These are phyloP conservation scores for Curvularia verruculosa DNA, from an alignment of 2,329 filamentous ascomycete genomes.

Conservation along the genomic window DNA sequence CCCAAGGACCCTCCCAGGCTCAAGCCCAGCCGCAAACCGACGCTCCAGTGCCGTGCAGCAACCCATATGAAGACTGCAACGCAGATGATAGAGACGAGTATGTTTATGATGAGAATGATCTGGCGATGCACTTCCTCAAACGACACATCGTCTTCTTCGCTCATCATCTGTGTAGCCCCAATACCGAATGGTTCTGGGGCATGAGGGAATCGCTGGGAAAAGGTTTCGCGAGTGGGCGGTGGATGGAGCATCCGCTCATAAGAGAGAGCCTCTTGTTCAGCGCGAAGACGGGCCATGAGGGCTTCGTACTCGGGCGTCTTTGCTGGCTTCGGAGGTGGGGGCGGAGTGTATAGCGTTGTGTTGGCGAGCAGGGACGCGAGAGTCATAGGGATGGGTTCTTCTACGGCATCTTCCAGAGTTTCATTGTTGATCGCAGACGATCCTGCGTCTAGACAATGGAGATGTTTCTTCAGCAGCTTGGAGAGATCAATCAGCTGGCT, in stretches of 20 bases:
- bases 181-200: conserved; percentile 59
- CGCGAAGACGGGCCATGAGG: conserved; percentile 83
- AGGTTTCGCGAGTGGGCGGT: conserved; percentile 61
- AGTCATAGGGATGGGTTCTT: conserved; percentile 37
- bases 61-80: conserved; percentile 80
- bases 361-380: conserved; percentile 76
- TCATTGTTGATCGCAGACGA: background rate
- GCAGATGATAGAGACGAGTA: conserved; percentile 83
- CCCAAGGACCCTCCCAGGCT: conserved; percentile 72
- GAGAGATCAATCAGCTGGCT: conserved; percentile 70
- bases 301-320: conserved; percentile 83
- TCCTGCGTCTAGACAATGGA: background rate
- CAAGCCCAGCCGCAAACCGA: conserved; percentile 71
- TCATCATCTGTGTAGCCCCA: conserved; percentile 45
- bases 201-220: conserved; percentile 63
- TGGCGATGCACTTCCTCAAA: conserved; percentile 80
- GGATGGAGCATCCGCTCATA: conserved; percentile 83
- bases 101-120: conserved; percentile 84
- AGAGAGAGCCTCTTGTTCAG: conserved; percentile 77
- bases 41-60: conserved; percentile 76
- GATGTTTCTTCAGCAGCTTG: conserved; percentile 54
- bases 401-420: background rate
- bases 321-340: conserved; percentile 70
- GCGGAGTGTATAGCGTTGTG: conserved; percentile 74
- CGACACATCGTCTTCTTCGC: conserved; percentile 66